Percentiles rank a stretch among this genome's conserved stretches.
Evolutionary conservation across 2,329 filamentous ascomycete genomes (phyloP).

Genomic region (Didymellaceae sp.): DNA sequence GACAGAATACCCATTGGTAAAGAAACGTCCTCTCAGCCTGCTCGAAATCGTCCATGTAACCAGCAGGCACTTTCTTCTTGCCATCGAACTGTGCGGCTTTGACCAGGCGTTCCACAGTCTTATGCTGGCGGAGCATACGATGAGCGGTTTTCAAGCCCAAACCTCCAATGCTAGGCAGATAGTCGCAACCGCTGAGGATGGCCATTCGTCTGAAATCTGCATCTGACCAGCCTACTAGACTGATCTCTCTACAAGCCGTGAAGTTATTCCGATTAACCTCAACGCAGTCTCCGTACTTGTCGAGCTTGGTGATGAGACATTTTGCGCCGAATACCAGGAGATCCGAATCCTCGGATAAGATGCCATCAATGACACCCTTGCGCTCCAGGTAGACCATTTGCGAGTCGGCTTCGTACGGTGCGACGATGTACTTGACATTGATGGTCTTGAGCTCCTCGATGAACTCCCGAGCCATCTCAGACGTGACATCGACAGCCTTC

Average conservation of each 20-base stretch:
- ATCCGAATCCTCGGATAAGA: slow-evolving; percentile 96
- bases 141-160: slow-evolving; percentile 95
- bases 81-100: slow-evolving; percentile 88
- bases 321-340: slow-evolving; percentile 93
- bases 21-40: slow-evolving; percentile 92
- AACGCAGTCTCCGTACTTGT: slow-evolving; percentile 90
- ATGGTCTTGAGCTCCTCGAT: slow-evolving; percentile 90
- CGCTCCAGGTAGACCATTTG: slow-evolving; percentile 93
- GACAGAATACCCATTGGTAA: slow-evolving; percentile 94
- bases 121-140: slow-evolving; percentile 87
- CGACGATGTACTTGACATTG: slow-evolving; percentile 85
- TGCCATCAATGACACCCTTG: slow-evolving; percentile 81
- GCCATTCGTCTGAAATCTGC: slow-evolving; percentile 92
- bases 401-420: slow-evolving; percentile 97
- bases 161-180: slow-evolving; percentile 82
- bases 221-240: slow-evolving; percentile 89
- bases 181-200: slow-evolving; percentile 95
- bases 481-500: slow-evolving; percentile 94
- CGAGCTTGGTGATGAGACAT: slow-evolving; percentile 88
- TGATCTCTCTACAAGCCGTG: slow-evolving; percentile 84
- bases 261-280: slow-evolving; percentile 92
- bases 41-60: slow-evolving; percentile 81
- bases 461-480: slow-evolving; percentile 88
- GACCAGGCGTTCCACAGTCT: slow-evolving; percentile 81
- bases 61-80: slow-evolving; percentile 78